phyloP scores from a whole-genome alignment of 805 yeast species.

The Ogataea salicorniae region DNA sequence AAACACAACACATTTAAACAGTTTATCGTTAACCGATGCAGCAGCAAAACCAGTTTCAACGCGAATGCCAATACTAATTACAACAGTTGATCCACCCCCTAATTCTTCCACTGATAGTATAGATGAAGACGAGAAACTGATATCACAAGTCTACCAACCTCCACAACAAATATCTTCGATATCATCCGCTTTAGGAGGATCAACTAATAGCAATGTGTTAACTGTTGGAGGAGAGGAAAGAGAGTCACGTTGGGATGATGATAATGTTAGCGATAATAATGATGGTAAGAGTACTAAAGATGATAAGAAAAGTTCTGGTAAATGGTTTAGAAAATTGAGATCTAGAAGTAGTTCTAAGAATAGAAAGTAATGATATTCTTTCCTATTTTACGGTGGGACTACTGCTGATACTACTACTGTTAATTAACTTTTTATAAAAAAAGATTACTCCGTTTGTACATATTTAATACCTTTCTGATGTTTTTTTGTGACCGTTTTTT shows the following conservation, averaged over 20 bases:
- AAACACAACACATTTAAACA: neutral
- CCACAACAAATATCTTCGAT: too few species aligned
- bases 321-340: slow-evolving; percentile 43
- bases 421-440: too few species aligned
- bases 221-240: slow-evolving; percentile 22
- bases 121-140: neutral
- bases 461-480: neutral
- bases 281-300: slow-evolving; percentile 18
- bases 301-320: slow-evolving; percentile 19
- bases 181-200: too few species aligned
- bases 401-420: too few species aligned
- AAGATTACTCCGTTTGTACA: too few species aligned
- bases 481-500: slow-evolving; percentile 7
- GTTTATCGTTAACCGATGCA: too few species aligned
- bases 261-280: slow-evolving; percentile 7
- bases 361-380: slow-evolving; percentile 6
- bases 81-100: neutral
- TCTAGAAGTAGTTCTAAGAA: slow-evolving; percentile 25
- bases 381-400: too few species aligned
- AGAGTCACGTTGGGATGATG: slow-evolving; percentile 26
- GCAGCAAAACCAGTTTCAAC: neutral
- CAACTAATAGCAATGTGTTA: too few species aligned
- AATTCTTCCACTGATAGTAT: neutral
- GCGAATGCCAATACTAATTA: neutral
- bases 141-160: too few species aligned